Base-by-base conservation (phyloP, 169 alveolate species). In the Plasmodium inui region DNA sequence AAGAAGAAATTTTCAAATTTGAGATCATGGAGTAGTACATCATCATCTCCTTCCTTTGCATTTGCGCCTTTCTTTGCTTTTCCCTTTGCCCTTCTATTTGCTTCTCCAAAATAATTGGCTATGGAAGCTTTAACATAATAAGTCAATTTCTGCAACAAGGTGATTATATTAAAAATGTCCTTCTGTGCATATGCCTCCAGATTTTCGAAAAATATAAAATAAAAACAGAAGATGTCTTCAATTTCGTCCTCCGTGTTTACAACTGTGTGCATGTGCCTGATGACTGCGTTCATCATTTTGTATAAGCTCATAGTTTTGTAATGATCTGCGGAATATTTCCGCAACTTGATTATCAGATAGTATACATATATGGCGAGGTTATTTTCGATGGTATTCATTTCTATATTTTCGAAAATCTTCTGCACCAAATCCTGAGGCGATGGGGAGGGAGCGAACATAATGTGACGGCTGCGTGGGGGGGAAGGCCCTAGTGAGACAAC, bases 1-100 rank as follows among this genome's bases (percentile, higher is more conserved):
- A 88, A 88, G 82, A 88, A 88, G 34, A 67, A 79, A 14, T 88
- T 88, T 88, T 88, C 94, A 79, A 88, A 88, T 88, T 88, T 88
- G n/a, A 61, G 57, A 79, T 32, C 39, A 10, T 14, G 17, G n/a
- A 34, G 39, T n/a, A 55, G 53, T 19, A 28, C 6, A 14, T 84
- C 84, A 39, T 28, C 73, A 8, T n/a, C 37, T 17, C 41, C 8
- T 30, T 50, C 39, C n/a, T 50, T 82, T 14, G 19, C 28, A 83
- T 39, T 37, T 57, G 61, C 55, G 37, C n/a, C 28, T 30, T 50
- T 34, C 22, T 53, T 82, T 17, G 26, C 50, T 70, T 53, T n/a
- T 28, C 32, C 46, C 32, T 81, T 12, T 30, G 7, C 41, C 7
- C n/a, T n/a, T 17, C 14, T 10, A 9, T 3, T 26, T 7, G n/a